Base-by-base conservation (phyloP, 2,329 filamentous ascomycete species). In the Diplodia sapinea region DNA sequence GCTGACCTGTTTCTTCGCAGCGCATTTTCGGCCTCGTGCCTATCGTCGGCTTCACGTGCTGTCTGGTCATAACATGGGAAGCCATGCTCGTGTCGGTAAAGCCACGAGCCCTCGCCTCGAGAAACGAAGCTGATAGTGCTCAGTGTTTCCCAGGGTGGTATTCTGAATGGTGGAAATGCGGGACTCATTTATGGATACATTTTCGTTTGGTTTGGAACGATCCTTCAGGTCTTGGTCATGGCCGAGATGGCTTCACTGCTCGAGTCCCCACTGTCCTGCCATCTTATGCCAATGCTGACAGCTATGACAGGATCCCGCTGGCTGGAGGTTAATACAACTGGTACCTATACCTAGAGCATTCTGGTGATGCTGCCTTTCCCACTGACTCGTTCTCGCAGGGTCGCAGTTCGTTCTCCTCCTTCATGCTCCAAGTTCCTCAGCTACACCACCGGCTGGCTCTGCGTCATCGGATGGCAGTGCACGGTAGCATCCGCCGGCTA, bases 371-470 rank as follows among this genome's bases (percentile, higher is more conserved):
- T 26, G 26, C 26, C 26, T 26, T 26, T 26, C 26, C 26, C 40
- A 33, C 62, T 20, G 12, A 66, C 36, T 20, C 71, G 15, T 74
- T 11, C 26, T 38, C 12, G 8, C 29, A 62, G 57, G 57, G 80
- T 82, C 1, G 78, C 76, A 20, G 75, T 82, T 38, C 78, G 83
- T 26, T 80, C 80, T 4, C 81, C 82, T 12, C 73, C 73, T 6
- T 76, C 75, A 3, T 77, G 75, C 54, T 80, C 81, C 68, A 79
- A 77, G 51, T 78, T 82, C 59, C 76, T 82, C 65, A 82, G 80
- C 69, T 83, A 83, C 66, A 73, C 83, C 13, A 78, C 81, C 8
- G 81, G 81, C 15, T 83, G 81, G 81, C 74, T 80, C 31, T 79
- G 76, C n/a, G 72, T 80, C 0, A 69, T 74, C 8, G 79, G 78